These are phyloP conservation scores for Geosiphon pyriformis DNA, from an alignment of 192 early-diverging fungal genomes.

Conservation along the genomic window DNA sequence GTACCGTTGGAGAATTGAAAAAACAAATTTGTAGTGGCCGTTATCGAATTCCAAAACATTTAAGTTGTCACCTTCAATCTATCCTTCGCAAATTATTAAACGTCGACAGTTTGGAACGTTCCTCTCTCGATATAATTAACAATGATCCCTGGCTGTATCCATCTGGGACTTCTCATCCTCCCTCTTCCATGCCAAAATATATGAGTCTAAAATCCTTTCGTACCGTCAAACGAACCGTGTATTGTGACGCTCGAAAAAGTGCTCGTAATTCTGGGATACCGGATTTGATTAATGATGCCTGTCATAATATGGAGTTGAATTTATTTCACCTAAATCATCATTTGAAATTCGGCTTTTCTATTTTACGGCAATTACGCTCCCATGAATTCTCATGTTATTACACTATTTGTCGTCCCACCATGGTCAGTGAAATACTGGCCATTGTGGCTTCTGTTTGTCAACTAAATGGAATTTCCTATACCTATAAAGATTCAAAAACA, in stretches of 20 bases:
- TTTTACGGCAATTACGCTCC: neutral
- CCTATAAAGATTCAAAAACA: neutral
- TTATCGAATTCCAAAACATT: conserved; percentile 32
- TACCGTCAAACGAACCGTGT: neutral
- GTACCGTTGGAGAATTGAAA: conserved; percentile 48
- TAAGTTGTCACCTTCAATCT: conserved; percentile 37
- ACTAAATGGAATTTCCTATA: neutral
- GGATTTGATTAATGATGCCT: neutral
- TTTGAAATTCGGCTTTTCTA: neutral
- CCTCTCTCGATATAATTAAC: conserved; percentile 34
- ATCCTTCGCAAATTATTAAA: conserved; percentile 43
- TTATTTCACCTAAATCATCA: neutral
- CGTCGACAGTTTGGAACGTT: conserved; percentile 38
- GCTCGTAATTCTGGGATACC: neutral
- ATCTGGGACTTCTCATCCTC: neutral
- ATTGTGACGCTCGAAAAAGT: neutral
- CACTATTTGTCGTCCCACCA: neutral
- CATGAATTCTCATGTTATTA: neutral
- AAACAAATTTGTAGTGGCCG: conserved; percentile 37
- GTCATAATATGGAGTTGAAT: neutral
- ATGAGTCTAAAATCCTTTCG: neutral
- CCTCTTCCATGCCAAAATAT: no score
- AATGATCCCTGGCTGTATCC: conserved; percentile 45
- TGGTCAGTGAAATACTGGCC: neutral
- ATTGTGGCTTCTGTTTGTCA: neutral